Evolutionary conservation across 1,284 basidiomycete species (phyloP), one percentile per base, ranked within the genome.

Genomic region (Pascua sp.): DNA sequence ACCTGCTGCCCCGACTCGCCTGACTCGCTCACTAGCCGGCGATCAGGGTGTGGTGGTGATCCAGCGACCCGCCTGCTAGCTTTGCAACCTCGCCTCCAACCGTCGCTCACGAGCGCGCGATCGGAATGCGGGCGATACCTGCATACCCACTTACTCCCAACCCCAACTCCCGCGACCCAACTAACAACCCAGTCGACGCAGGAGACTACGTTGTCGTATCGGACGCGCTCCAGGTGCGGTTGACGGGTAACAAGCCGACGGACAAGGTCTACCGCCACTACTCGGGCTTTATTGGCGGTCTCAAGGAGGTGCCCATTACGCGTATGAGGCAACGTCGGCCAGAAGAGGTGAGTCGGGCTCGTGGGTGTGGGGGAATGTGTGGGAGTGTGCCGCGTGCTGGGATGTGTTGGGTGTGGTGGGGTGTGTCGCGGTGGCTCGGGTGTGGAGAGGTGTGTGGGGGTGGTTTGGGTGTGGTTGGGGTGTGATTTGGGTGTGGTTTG

Each of bases 191-290:
- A 94, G 93, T 88, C 63, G 93, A 96, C 76, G 91, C 91, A 55
- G 94, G 96, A 38, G 96, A 98, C 84, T 98, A 98, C 77, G 93
- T 98, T 38, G 85, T 98, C 18, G 92, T 99, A 10, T 96, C 92
- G 17, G 90, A 98, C 73, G 90, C 92, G 3, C 81, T 85, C 56
- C 84, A 87, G 36, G 83, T 98, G 57, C 85, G 86, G 67, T 88
- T 98, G 45, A 92, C 95, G 0, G 96, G 96, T 24, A 84, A 85
- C 67, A 98, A 98, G 79, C 83, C 85, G 10, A 83, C 90, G 57
- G 91, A 98, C 71, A 83, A 93, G 65, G 75, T 95, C 11, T 98
- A 93, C 80, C 81, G 89, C 52, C 88, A 89, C 67, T 93, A 98
- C 73, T 86, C 92, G 0, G 92, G 93, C 85, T 98, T 84, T 71